Conservation (phyloP, 2,329 filamentous ascomycete species). For the Colletotrichum musicola region DNA sequence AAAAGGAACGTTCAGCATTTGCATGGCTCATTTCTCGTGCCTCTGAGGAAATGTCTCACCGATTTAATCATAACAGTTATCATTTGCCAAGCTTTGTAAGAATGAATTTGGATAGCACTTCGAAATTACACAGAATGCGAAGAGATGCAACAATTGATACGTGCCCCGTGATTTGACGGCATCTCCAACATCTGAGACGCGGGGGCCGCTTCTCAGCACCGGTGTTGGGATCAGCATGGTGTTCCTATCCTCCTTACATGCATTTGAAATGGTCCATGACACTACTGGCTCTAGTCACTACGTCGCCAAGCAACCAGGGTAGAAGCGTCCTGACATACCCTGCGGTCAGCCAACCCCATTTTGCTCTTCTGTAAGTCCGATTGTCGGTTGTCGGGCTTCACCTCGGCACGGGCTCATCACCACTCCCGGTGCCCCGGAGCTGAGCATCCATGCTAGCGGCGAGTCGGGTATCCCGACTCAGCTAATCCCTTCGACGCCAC, state of each 20-base stretch:
- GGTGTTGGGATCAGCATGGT: too few species aligned
- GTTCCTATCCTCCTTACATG: too few species aligned
- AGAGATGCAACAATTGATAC: too few species aligned
- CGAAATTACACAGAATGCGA: too few species aligned
- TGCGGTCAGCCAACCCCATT: background rate
- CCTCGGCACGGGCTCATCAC: background rate
- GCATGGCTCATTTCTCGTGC: background rate
- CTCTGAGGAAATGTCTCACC: background rate
- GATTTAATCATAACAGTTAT: background rate
- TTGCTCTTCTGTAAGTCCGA: background rate
- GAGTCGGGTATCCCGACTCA: background rate
- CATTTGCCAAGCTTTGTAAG: background rate
- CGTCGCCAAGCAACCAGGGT: slow-evolving; percentile 1
- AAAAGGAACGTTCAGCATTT: background rate
- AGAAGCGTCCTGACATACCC: background rate
- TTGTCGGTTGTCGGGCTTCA: slow-evolving; percentile 4
- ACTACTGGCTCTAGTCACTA: too few species aligned
- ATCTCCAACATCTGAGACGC: too few species aligned
- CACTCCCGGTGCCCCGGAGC: background rate
- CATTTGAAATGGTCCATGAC: too few species aligned
- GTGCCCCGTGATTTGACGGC: too few species aligned
- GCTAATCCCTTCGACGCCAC: slow-evolving; percentile 1
- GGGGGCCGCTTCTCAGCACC: too few species aligned
- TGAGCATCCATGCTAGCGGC: background rate
- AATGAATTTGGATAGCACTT: background rate